Evolutionary conservation across 139 green algal species (phyloP).

Genomic region (Chlamydomonas urium): DNA sequence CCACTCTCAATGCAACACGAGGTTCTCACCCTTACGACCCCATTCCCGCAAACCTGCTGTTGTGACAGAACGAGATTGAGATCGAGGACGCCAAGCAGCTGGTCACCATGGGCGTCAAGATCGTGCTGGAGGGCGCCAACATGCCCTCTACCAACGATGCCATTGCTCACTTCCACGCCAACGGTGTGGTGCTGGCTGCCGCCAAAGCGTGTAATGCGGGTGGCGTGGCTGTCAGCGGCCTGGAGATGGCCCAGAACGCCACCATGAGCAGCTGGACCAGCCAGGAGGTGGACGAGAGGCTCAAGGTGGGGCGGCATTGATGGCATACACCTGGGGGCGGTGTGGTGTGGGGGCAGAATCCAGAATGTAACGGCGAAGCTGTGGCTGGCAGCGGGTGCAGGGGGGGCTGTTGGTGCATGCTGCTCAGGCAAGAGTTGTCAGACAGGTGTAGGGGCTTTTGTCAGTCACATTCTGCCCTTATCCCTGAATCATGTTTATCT

Average conservation of each 20-base stretch:
- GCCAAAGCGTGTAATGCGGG: constrained; percentile 64
- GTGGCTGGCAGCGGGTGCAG: no score
- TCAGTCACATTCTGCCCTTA: no score
- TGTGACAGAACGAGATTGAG: constrained; percentile 53
- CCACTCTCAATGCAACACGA: not conserved
- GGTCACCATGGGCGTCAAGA: constrained; percentile 52
- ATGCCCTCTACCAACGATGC: constrained; percentile 72
- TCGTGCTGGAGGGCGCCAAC: constrained; percentile 81
- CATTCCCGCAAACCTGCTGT: no score
- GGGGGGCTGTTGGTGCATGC: no score
- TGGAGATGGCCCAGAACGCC: constrained; percentile 87
- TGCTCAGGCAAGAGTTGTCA: no score
- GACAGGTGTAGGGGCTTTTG: no score
- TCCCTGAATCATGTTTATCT: no score
- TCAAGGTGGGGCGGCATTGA: constrained; percentile 28
- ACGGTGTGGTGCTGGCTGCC: constrained; percentile 53
- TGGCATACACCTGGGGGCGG: constrained; percentile 7
- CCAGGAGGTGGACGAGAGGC: constrained; percentile 67
- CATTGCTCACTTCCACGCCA: constrained; percentile 51
- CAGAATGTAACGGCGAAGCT: no score
- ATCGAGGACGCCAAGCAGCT: constrained; percentile 57
- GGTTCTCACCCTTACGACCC: no score
- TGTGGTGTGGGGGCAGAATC: no score
- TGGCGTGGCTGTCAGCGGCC: constrained; percentile 71
- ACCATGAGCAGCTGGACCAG: constrained; percentile 54